Conservation (phyloP, 352 stramenopile species). For the Phytophthora pistaciae region DNA sequence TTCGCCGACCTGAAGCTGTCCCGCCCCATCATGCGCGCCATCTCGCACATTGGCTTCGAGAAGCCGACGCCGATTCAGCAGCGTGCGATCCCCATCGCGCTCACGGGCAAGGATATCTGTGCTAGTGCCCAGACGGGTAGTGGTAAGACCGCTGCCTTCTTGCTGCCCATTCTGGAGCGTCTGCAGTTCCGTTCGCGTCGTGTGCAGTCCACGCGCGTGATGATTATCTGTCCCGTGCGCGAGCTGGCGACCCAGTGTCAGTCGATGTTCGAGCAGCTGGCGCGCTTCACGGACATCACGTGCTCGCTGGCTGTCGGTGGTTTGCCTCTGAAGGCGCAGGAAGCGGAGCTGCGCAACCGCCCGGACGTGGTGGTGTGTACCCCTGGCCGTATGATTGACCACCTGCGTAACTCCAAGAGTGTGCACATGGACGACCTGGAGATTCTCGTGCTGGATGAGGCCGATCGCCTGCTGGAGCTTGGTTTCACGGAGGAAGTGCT, state of each 20-base stretch:
- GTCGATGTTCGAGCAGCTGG: conserved; percentile 96
- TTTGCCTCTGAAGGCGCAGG: conserved; percentile 91
- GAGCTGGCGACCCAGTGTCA: conserved; percentile 97
- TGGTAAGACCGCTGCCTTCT: conserved; percentile 99
- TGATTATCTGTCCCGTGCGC: conserved; percentile 98
- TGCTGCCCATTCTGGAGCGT: conserved; percentile 97
- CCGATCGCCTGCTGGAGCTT: conserved; percentile 97
- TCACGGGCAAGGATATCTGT: conserved; percentile 98
- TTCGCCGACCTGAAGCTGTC: conserved; percentile 98
- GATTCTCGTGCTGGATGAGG: conserved; percentile 96
- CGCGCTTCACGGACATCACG: conserved; percentile 96
- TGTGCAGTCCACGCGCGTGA: conserved; percentile 91
- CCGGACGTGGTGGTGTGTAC: conserved; percentile 99
- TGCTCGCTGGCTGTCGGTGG: conserved; percentile 95
- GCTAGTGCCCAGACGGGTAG: conserved; percentile 96
- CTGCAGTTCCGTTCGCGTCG: conserved; percentile 94
- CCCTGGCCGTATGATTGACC: conserved; percentile 98
- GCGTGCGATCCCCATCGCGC: conserved; percentile 93
- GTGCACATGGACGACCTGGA: conserved; percentile 98
- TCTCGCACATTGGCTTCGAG: conserved; percentile 97
- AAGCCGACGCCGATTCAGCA: conserved; percentile 96
- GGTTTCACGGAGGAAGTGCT: conserved; percentile 98
- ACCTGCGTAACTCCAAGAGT: conserved; percentile 97
- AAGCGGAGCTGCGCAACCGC: conserved; percentile 95
- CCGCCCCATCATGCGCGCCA: conserved; percentile 95